phyloP scores from a whole-genome alignment of 805 yeast species.

The Cyberlindnera mrakii region DNA sequence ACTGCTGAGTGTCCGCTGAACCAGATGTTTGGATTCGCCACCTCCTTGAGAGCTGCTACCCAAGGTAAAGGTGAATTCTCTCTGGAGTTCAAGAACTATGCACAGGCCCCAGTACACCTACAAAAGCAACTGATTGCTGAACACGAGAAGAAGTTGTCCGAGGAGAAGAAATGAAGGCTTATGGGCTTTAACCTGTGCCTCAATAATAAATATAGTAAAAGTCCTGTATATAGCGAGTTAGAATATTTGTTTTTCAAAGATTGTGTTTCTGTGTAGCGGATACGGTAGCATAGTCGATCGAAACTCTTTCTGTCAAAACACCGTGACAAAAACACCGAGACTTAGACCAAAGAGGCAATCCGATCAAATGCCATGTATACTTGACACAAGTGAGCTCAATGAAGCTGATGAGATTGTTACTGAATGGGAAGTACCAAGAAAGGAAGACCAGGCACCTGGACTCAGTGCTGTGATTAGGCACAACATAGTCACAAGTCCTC shows the following conservation, averaged over 20 bases:
- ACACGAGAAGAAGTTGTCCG: conserved; percentile 45
- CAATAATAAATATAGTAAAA: background rate
- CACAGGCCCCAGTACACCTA: conserved; percentile 84
- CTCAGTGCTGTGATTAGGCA: conserved; percentile 21
- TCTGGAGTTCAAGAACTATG: conserved; percentile 87
- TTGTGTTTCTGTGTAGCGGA: background rate
- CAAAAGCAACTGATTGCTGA: conserved; percentile 89
- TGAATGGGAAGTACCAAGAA: no score
- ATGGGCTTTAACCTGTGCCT: no score
- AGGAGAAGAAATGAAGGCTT: conserved; percentile 14
- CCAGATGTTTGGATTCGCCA: conserved; percentile 93
- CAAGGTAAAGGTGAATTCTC: conserved; percentile 99
- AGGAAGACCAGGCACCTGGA: no score
- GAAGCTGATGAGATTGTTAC: no score
- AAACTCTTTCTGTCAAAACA: no score
- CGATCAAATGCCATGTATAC: no score
- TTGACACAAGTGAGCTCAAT: no score
- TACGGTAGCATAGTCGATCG: no score
- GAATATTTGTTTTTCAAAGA: no score
- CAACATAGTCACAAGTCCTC: conserved; percentile 37
- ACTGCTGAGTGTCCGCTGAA: conserved; percentile 95
- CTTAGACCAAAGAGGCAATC: no score
- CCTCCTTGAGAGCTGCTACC: conserved; percentile 90
- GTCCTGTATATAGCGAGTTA: background rate
- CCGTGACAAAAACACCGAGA: no score